Percentiles rank a stretch among this genome's conserved stretches.
These are phyloP conservation scores for Phialemonium atrogriseum DNA, from an alignment of 2,329 filamentous ascomycete species.

Conservation along the genomic window DNA sequence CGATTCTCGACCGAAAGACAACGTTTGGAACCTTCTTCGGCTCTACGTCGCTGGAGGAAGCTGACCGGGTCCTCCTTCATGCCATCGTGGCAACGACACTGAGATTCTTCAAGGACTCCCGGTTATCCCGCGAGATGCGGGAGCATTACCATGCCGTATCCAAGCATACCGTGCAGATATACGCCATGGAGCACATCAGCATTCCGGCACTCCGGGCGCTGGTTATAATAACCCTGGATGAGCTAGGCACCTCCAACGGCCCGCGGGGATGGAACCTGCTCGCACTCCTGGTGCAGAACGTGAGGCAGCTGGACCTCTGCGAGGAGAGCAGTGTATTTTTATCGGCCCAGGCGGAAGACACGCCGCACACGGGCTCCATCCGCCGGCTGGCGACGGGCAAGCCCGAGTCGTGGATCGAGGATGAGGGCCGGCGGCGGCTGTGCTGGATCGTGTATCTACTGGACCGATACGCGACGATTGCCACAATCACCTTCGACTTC, in stretches of 20 bases:
- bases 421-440: conserved; percentile 31
- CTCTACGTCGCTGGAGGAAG: conserved; percentile 28
- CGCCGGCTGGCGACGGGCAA: conserved; percentile 24
- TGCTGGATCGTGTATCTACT: conserved; percentile 38
- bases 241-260: conserved; percentile 33
- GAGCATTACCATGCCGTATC: conserved; percentile 30
- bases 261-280: conserved; percentile 33
- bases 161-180: conserved; percentile 29
- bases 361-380: conserved; percentile 24
- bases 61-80: conserved; percentile 30
- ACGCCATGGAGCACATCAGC: conserved; percentile 32
- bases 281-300: conserved; percentile 28
- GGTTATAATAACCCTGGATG: conserved; percentile 32
- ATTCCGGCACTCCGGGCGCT: conserved; percentile 29
- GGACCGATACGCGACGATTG: conserved; percentile 34
- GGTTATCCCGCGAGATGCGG: conserved; percentile 27
- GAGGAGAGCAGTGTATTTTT: conserved; percentile 30
- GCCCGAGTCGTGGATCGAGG: conserved; percentile 35
- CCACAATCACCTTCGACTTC: conserved; percentile 31
- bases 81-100: conserved; percentile 35
- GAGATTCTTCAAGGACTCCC: conserved; percentile 30
- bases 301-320: conserved; percentile 29
- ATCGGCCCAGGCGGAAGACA: conserved; percentile 16
- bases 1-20: conserved; percentile 34
- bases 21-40: conserved; percentile 32